Evolutionary conservation across 2,329 filamentous ascomycete genomes (phyloP).

Genomic region (Ophiocordyceps australis): DNA sequence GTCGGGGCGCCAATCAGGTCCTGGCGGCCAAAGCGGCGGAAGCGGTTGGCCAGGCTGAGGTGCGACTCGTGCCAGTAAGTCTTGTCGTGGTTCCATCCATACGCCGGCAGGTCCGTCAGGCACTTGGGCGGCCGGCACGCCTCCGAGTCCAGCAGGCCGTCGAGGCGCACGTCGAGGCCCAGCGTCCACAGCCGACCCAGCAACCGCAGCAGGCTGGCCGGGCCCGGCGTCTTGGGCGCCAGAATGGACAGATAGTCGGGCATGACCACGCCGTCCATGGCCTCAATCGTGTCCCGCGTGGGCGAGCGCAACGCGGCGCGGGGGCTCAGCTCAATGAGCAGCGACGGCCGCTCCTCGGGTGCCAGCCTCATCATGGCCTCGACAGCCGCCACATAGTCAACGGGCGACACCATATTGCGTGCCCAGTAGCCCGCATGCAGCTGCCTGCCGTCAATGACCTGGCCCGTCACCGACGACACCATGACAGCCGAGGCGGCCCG

Average conservation of each 20-base stretch:
- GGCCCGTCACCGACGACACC: slow-evolving; percentile 21
- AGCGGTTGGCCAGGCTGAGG: slow-evolving; percentile 21
- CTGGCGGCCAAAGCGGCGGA: slow-evolving; percentile 23
- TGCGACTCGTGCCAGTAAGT: slow-evolving; percentile 35
- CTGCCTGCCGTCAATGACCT: slow-evolving; percentile 6
- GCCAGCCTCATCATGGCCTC: slow-evolving; percentile 12
- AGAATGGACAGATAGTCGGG: slow-evolving; percentile 11
- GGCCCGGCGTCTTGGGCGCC: slow-evolving; percentile 7
- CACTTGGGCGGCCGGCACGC: slow-evolving; percentile 12
- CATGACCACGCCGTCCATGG: slow-evolving; percentile 1
- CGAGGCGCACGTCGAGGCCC: slow-evolving; percentile 11
- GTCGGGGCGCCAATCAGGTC: slow-evolving; percentile 31
- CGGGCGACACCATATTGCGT: slow-evolving; percentile 23
- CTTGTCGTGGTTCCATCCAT: slow-evolving; percentile 34
- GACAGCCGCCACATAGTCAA: slow-evolving; percentile 23
- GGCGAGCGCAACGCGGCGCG: slow-evolving; percentile 16
- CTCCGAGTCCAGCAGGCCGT: slow-evolving; percentile 5
- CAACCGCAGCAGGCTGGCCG: slow-evolving; percentile 10
- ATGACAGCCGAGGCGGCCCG: slow-evolving; percentile 10
- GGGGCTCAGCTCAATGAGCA: slow-evolving; percentile 24
- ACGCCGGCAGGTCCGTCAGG: slow-evolving; percentile 27
- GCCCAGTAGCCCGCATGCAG: slow-evolving; percentile 24
- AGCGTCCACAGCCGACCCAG: slow-evolving; percentile 18
- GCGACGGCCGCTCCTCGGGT: slow-evolving; percentile 10
- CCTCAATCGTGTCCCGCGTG: slow-evolving; percentile 14